A percentile compares a stretch with the other conserved stretches of the same genome.
Conservation (phyloP, 768 basidiomycete genomes). For the Cystofilobasidium bisporidii region DNA sequence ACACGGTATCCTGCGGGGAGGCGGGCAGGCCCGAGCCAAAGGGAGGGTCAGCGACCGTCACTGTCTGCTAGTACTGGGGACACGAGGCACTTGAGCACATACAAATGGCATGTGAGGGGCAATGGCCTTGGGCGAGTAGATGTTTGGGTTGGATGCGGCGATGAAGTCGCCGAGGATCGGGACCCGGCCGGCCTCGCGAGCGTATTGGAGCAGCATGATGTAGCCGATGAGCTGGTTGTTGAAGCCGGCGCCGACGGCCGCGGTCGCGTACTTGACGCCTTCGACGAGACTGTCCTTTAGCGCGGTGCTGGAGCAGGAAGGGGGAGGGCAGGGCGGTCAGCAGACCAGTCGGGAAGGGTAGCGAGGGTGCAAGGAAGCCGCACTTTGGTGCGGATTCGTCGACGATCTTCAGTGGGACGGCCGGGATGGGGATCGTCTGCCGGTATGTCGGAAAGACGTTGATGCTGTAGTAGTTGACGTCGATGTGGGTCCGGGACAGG, state of each 20-base stretch:
- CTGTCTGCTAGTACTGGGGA: too few species aligned
- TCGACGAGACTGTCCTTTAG: not conserved
- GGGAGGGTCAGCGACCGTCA: not conserved
- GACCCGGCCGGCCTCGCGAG: not conserved
- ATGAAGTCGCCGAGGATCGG: conserved; percentile 6
- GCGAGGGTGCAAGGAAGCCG: not conserved
- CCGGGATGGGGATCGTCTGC: not conserved
- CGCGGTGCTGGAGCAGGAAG: not conserved
- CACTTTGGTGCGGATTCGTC: not conserved
- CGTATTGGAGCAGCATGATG: not conserved
- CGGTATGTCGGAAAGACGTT: not conserved
- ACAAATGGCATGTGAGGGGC: not conserved
- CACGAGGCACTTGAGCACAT: not conserved
- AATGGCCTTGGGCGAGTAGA: not conserved
- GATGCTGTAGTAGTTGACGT: conserved; percentile 1
- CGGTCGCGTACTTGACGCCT: not conserved
- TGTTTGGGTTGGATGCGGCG: not conserved
- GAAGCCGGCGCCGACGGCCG: not conserved
- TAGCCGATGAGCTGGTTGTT: not conserved
- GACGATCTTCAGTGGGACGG: not conserved
- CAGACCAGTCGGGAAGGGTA: not conserved
- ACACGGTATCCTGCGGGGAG: not conserved
- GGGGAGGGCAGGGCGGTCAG: too few species aligned
- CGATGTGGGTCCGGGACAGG: not conserved
- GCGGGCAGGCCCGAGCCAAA: too few species aligned